A percentile compares a stretch with the other conserved stretches of the same genome.
Conservation (phyloP, 179 eudicot species). For the Silene noctiflora region DNA sequence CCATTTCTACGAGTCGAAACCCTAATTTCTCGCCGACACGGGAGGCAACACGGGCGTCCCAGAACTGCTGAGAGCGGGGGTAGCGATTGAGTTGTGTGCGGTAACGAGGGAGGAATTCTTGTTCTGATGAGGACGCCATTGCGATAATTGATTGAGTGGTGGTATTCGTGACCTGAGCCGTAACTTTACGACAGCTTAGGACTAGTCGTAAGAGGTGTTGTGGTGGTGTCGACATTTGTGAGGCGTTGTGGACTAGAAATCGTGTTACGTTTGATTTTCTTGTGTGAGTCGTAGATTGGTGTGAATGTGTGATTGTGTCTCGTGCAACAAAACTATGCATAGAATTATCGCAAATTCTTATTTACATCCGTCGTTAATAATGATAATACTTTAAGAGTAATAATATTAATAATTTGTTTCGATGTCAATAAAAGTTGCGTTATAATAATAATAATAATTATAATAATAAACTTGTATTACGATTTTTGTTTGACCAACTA, state of each 20-base stretch:
- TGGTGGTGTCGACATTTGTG: background rate
- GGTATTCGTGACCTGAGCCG: conserved; percentile 61
- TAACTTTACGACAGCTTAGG: conserved; percentile 61
- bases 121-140: conserved; percentile 73
- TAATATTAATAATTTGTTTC: too few species aligned
- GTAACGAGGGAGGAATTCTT: conserved; percentile 49
- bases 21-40: conserved; percentile 71
- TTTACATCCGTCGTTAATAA: too few species aligned
- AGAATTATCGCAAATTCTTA: too few species aligned
- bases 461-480: too few species aligned
- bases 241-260: background rate
- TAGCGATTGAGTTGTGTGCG: conserved; percentile 46
- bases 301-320: too few species aligned
- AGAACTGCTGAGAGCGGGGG: conserved; percentile 44
- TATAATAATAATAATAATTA: too few species aligned
- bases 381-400: too few species aligned
- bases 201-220: conserved; percentile 54
- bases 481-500: too few species aligned
- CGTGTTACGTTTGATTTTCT: background rate
- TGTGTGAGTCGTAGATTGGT: too few species aligned
- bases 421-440: too few species aligned
- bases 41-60: conserved; percentile 58
- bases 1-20: conserved; percentile 46
- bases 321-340: too few species aligned
- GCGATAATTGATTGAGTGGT: conserved; percentile 57